Conservation (phyloP, 1,284 basidiomycete species). For the Trametes polyzona region DNA sequence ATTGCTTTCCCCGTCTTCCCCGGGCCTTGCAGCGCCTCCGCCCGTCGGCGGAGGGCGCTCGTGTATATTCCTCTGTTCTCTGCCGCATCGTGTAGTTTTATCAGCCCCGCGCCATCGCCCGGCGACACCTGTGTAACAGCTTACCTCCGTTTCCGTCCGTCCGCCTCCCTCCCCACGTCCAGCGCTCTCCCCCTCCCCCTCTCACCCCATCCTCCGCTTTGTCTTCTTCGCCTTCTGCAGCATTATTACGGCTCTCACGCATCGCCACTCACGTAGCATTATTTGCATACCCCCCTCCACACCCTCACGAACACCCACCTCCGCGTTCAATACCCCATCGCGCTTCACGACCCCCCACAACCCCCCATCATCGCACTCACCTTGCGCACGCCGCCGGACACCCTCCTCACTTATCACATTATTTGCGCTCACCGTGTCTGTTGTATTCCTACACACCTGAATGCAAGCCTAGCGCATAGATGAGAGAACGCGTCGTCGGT, state of each 20-base stretch:
- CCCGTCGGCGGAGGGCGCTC: constrained; percentile 15
- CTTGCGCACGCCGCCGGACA: not conserved
- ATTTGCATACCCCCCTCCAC: constrained; percentile 22
- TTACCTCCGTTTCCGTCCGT: no score
- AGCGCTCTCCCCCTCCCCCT: no score
- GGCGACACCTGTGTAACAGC: constrained; percentile 17
- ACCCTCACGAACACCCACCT: constrained; percentile 1
- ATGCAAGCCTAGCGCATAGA: constrained; percentile 31
- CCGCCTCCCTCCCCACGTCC: no score
- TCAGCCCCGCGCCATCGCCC: constrained; percentile 9
- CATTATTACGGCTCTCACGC: constrained; percentile 19
- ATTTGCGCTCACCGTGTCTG: constrained; percentile 29
- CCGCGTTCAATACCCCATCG: constrained; percentile 25
- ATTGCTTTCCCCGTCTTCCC: constrained; percentile 21
- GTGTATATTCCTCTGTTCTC: constrained; percentile 19
- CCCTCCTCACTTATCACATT: constrained; percentile 33
- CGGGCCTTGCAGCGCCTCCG: constrained; percentile 18
- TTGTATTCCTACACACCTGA: constrained; percentile 26
- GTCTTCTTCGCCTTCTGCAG: constrained; percentile 1
- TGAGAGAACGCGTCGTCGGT: constrained; percentile 10
- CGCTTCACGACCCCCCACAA: constrained; percentile 1
- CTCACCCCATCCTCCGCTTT: not conserved
- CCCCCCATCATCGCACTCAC: not conserved
- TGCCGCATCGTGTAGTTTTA: constrained; percentile 23
- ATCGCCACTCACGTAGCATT: constrained; percentile 23